Evolutionary conservation across 2,329 filamentous ascomycete species (phyloP), one percentile per base, ranked within the genome.

Genomic region (Exophiala calicioides): DNA sequence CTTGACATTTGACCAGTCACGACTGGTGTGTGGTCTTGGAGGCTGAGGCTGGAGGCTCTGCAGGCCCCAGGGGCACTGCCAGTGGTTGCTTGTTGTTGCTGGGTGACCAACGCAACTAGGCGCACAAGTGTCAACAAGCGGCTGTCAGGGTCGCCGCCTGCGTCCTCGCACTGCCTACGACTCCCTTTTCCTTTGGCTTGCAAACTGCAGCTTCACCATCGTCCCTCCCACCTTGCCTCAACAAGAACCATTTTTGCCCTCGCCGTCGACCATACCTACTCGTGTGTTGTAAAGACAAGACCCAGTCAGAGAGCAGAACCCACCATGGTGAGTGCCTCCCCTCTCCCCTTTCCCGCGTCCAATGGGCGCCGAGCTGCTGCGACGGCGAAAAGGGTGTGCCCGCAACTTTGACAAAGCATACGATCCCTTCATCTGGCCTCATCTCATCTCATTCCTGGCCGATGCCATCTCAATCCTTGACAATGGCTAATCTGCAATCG

Each of bases 401-500:
- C 20, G 31, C 40, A 48, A 43, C 21, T 10, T 13, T 16, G 23
- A 21, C 32, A 15, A 46, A 16, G n/a, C n/a, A n/a, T n/a, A n/a
- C n/a, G n/a, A n/a, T n/a, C n/a, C 10, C 19, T 5, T 12, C 33
- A n/a, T n/a, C 45, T n/a, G n/a, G n/a, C n/a, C n/a, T 19, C 16
- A 30, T 33, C 30, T 31, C 29, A 26, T 29, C 19, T 20, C 43
- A 18, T 15, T 18, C 19, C 15, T 36, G 31, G 6, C 15, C 44
- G 18, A 40, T 33, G 15, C 35, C 12, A 44, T 38, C 37, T 26
- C 33, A 33, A 20, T 23, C 12, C 23, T 39, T 32, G 36, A 40
- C 19, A 21, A 56, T 56, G 53, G 50, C 53, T 49, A 57, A 54
- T 45, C 30, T 42, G 23, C 48, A 55, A 45, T 42, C 47, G n/a